These are phyloP conservation scores for Beauveria bassiana DNA, from an alignment of 2,329 filamentous ascomycete genomes.

Conservation along the genomic window DNA sequence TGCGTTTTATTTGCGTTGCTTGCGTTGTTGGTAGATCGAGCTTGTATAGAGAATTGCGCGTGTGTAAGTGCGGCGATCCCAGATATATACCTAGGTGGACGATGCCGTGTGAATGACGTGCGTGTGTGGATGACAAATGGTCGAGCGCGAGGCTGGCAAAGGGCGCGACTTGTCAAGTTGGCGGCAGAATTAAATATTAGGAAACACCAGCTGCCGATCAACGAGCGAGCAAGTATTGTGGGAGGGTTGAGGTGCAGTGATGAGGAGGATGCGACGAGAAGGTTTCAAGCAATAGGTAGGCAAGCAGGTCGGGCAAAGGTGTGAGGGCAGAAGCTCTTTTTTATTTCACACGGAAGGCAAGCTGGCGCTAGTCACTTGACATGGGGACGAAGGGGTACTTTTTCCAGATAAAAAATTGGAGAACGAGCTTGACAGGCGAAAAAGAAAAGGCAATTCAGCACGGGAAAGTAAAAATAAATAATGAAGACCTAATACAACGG, in stretches of 20 bases:
- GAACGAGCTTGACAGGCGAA: not conserved
- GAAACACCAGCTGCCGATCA: constrained; percentile 1
- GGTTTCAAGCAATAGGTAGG: not conserved
- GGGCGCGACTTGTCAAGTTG: not conserved
- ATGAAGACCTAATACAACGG: not conserved
- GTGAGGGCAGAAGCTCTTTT: constrained; percentile 8
- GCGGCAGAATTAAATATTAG: constrained; percentile 1
- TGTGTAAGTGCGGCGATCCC: not conserved
- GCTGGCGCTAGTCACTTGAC: constrained; percentile 3
- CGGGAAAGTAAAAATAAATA: not conserved
- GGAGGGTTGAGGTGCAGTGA: not conserved
- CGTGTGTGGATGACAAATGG: constrained; percentile 2
- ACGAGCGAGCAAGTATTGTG: not conserved
- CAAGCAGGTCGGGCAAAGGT: not conserved
- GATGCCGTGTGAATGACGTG: not conserved
- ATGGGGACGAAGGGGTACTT: not conserved
- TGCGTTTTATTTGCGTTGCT: not conserved
- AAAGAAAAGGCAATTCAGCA: not conserved
- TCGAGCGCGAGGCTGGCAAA: not conserved
- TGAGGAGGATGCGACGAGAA: not conserved
- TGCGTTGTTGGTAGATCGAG: not conserved
- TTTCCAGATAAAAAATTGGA: not conserved
- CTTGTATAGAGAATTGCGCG: not conserved
- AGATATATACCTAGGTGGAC: not conserved
- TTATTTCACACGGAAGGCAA: not conserved